Conservation (phyloP, 352 stramenopile genomes). For the Phytophthora pseudosyringae region DNA sequence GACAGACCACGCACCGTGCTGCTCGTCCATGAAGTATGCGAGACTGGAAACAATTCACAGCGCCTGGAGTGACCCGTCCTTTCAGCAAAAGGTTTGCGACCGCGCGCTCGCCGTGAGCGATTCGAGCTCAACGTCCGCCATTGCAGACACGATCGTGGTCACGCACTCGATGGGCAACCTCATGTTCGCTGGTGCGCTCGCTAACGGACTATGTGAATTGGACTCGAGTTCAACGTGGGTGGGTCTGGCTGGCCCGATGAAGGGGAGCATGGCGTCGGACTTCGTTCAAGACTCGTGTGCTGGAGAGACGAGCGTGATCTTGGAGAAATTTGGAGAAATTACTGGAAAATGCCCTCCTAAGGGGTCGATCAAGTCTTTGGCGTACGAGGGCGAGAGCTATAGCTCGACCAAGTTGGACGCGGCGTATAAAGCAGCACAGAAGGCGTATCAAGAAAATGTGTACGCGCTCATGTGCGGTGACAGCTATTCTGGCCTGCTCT, state of each 20-base stretch:
- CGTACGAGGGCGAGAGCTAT: constrained; percentile 35
- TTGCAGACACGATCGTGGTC: constrained; percentile 29
- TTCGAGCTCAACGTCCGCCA: constrained; percentile 13
- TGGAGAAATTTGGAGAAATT: constrained; percentile 19
- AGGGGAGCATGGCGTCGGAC: constrained; percentile 33
- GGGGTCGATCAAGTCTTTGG: constrained; percentile 24
- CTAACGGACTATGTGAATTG: constrained; percentile 27
- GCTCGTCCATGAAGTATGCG: constrained; percentile 26
- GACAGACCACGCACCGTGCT: constrained; percentile 25
- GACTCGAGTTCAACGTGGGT: constrained; percentile 40
- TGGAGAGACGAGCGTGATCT: constrained; percentile 14
- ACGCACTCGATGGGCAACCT: constrained; percentile 33
- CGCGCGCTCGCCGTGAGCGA: constrained; percentile 18
- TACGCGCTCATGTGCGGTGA: constrained; percentile 38
- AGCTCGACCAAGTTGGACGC: constrained; percentile 13
- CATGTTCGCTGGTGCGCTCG: constrained; percentile 33
- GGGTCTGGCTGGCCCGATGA: constrained; percentile 31
- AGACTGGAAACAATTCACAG: constrained; percentile 24
- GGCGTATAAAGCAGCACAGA: constrained; percentile 34
- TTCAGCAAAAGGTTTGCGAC: constrained; percentile 25
- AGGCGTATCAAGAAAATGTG: constrained; percentile 32
- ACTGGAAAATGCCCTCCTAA: constrained; percentile 20
- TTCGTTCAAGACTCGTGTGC: constrained; percentile 20
- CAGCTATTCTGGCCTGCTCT: constrained; percentile 35
- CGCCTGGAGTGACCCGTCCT: constrained; percentile 1